Base-by-base conservation (phyloP, 495 filamentous ascomycete genomes). In the Aspergillus saccharolyticus region DNA sequence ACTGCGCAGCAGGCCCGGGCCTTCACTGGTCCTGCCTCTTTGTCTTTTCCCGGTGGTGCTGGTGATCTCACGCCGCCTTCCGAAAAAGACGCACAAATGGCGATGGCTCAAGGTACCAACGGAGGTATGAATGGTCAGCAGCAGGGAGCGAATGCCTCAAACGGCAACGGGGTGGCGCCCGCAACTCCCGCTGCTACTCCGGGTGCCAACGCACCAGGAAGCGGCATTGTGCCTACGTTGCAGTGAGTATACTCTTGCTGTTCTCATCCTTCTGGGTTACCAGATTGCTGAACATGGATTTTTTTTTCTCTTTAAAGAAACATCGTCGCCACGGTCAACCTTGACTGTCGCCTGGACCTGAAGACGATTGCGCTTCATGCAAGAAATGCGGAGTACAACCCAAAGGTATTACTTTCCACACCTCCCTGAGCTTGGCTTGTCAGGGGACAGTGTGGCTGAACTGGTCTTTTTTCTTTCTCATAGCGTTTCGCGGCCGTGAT, bases 401-500 rank as follows among this genome's bases (percentile, higher is more conserved):
- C 87, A 61, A 93, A 94, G 89, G 90, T 94, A 91, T 78, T 74
- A 66, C 30, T 64, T 70, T 58, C 65, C 69, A 69, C 67, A 66
- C 66, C 70, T 70, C 70, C 70, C 71, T 70, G 74, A 75, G 62
- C 60, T 58, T 70, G 53, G 65, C 64, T 60, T 57, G 70, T 74
- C 68, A 65, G 70, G 72, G 69, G 59, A 71, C 67, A 73, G 66
- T 73, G 74, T 77, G 73, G 69, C 74, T 76, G 70, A 74, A 74
- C 70, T 75, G 66, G 55, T 70, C 33, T 39, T 39, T 63, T 63
- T 65, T 68, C 54, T 58, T 53, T 64, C 67, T 67, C 75, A 80
- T 85, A 97, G 94, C 94, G 94, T 89, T 98, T 98, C 70, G 94
- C 94, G 54, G 94, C 94, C 70, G 94, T 98, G 56, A 97, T 98